Evolutionary conservation across 192 early-diverging fungal genomes (phyloP).

Genomic region (Entomortierella beljakovae): DNA sequence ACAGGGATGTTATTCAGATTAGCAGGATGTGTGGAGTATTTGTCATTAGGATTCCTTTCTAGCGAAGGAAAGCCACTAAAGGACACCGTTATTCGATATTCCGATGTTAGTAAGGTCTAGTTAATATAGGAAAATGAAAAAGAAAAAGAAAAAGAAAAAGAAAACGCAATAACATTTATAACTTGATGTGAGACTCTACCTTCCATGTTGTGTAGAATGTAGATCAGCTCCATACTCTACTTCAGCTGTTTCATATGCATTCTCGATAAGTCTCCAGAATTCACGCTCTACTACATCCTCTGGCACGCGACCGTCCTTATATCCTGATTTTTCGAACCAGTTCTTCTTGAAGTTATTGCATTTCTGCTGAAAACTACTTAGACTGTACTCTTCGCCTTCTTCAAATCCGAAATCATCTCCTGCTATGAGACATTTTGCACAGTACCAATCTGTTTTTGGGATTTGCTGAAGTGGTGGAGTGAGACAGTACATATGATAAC

Average conservation of each 20-base stretch:
- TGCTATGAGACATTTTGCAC: constrained; percentile 82
- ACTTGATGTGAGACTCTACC: constrained; percentile 47
- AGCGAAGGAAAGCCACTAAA: constrained; percentile 83
- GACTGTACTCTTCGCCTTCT: constrained; percentile 82
- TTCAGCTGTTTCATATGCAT: constrained; percentile 86
- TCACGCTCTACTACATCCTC: constrained; percentile 89
- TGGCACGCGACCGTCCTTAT: constrained; percentile 55
- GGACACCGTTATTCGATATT: too few relatives aligned
- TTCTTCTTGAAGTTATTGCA: constrained; percentile 82
- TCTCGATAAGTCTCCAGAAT: constrained; percentile 93
- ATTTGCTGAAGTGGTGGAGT: constrained; percentile 61
- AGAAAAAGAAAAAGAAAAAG: too few relatives aligned
- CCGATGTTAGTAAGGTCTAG: too few relatives aligned
- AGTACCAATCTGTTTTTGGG: constrained; percentile 87
- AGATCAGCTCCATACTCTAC: constrained; percentile 98
- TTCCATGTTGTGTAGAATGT: constrained; percentile 91
- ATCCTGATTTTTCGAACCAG: constrained; percentile 60
- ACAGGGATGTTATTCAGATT: constrained; percentile 93
- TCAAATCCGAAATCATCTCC: constrained; percentile 95
- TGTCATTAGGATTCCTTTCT: constrained; percentile 73
- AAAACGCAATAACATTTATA: not conserved
- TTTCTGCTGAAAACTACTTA: constrained; percentile 82
- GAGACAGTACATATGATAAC: constrained; percentile 87
- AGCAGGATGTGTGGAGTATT: constrained; percentile 82
- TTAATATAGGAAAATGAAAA: too few relatives aligned